Conservation (phyloP, 352 stramenopile genomes). For the Pythium biforme region DNA sequence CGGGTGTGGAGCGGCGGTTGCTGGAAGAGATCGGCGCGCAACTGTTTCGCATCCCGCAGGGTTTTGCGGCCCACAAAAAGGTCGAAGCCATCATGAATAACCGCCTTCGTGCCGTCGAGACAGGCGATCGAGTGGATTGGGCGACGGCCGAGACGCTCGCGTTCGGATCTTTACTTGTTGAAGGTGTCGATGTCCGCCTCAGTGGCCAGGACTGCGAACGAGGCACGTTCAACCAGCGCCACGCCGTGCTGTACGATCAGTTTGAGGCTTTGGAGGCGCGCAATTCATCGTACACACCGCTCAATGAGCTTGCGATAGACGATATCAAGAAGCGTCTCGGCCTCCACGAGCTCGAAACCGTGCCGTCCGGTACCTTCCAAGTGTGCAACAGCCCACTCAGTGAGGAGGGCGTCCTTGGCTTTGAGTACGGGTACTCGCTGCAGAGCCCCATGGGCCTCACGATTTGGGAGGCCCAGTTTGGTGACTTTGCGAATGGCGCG, state of each 20-base stretch:
- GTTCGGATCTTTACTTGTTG: constrained; percentile 80
- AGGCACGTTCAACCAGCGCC: constrained; percentile 89
- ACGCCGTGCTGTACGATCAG: constrained; percentile 89
- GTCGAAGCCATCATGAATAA: constrained; percentile 89
- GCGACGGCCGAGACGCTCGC: constrained; percentile 86
- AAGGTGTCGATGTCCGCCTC: constrained; percentile 81
- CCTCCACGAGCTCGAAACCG: constrained; percentile 42
- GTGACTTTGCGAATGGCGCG: constrained; percentile 86
- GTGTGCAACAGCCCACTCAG: constrained; percentile 84
- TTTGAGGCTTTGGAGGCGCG: constrained; percentile 65
- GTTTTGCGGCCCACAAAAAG: constrained; percentile 84
- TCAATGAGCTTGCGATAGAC: constrained; percentile 82
- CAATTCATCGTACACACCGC: constrained; percentile 93
- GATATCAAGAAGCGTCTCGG: constrained; percentile 42
- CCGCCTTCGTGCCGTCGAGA: constrained; percentile 72
- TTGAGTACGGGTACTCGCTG: constrained; percentile 88
- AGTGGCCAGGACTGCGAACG: constrained; percentile 89
- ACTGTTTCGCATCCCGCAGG: constrained; percentile 76
- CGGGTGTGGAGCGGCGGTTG: constrained; percentile 70
- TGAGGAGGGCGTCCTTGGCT: constrained; percentile 83
- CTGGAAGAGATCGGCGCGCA: constrained; percentile 74
- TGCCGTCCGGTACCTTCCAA: constrained; percentile 50
- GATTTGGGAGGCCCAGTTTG: constrained; percentile 93
- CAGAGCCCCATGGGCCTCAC: constrained; percentile 71
- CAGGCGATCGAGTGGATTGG: constrained; percentile 84